Evolutionary conservation across 1,284 basidiomycete genomes (phyloP).

Genomic region (Sparassis latifolia): DNA sequence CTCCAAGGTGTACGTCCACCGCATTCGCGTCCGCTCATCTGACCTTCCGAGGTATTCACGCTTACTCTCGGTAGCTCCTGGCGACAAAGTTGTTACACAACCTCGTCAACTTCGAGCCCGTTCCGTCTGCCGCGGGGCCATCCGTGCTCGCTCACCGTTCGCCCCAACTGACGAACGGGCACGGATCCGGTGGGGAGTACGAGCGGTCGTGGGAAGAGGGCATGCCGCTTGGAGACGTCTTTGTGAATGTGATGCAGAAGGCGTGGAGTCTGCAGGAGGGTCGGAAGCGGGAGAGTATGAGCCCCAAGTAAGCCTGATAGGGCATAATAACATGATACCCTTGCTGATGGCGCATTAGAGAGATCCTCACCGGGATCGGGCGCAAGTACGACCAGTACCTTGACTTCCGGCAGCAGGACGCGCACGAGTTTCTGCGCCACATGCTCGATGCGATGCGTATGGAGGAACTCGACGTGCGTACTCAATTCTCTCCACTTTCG

Average conservation of each 20-base stretch:
- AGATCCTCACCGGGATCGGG: conserved; percentile 64
- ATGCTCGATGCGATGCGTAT: conserved; percentile 90
- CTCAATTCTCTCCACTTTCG: background rate
- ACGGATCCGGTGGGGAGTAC: conserved; percentile 42
- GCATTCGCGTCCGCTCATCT: background rate
- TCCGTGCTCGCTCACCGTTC: conserved; percentile 44
- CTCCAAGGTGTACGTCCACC: conserved; percentile 49
- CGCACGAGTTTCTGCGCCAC: conserved; percentile 87
- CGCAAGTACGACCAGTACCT: conserved; percentile 91
- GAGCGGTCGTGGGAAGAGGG: conserved; percentile 46
- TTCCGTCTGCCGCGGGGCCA: conserved; percentile 33
- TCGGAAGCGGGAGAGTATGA: conserved; percentile 43
- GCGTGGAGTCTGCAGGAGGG: conserved; percentile 56
- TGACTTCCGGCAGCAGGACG: conserved; percentile 89
- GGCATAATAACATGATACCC: background rate
- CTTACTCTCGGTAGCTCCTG: conserved; percentile 40
- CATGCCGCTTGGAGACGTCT: conserved; percentile 63
- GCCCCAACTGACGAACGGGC: conserved; percentile 62
- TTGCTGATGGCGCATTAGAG: conserved; percentile 24
- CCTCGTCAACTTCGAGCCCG: conserved; percentile 49
- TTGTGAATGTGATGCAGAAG: conserved; percentile 46
- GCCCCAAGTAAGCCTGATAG: conserved; percentile 49
- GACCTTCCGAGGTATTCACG: background rate
- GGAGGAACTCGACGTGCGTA: conserved; percentile 86
- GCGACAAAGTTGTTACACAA: conserved; percentile 58